Percentiles rank a stretch among this genome's conserved stretches.
Conservation (phyloP, 2,329 filamentous ascomycete genomes). For the Helicocarpus griseus region DNA sequence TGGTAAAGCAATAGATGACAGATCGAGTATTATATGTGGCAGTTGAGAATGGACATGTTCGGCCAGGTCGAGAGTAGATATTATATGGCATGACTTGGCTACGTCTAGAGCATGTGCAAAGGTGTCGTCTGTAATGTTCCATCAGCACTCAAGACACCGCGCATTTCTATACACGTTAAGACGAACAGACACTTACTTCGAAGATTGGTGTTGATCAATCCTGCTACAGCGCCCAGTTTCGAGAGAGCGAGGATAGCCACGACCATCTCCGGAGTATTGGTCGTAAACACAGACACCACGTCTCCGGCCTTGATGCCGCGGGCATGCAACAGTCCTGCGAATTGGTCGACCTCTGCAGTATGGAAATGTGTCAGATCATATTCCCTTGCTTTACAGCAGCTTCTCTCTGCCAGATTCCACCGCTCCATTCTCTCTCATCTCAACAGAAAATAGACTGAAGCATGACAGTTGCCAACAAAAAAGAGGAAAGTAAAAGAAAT, state of each 20-base stretch:
- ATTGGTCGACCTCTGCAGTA: constrained; percentile 31
- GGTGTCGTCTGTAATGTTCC: constrained; percentile 28
- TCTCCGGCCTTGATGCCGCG: constrained; percentile 31
- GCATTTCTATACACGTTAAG: not conserved
- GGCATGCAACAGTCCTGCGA: constrained; percentile 33
- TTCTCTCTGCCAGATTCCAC: not conserved
- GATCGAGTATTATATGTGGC: constrained; percentile 29
- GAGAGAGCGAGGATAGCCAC: constrained; percentile 36
- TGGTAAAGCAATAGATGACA: constrained; percentile 25
- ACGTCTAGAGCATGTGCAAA: constrained; percentile 37
- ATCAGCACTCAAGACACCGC: not conserved
- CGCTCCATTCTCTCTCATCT: not conserved
- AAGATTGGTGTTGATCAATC: constrained; percentile 39
- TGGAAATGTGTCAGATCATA: not conserved
- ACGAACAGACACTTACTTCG: constrained; percentile 26
- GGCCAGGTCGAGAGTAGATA: constrained; percentile 37
- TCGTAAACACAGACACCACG: constrained; percentile 38
- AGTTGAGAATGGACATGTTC: constrained; percentile 24
- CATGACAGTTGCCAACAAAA: no score
- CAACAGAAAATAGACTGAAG: no score
- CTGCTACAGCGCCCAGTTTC: constrained; percentile 37
- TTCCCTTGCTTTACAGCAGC: not conserved
- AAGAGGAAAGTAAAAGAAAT: no score
- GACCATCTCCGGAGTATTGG: constrained; percentile 42
- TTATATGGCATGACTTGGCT: constrained; percentile 30